A percentile compares a stretch with the other conserved stretches of the same genome.
Evolutionary conservation across 2,329 filamentous ascomycete genomes (phyloP).

Genomic region (Penicillium sp.): DNA sequence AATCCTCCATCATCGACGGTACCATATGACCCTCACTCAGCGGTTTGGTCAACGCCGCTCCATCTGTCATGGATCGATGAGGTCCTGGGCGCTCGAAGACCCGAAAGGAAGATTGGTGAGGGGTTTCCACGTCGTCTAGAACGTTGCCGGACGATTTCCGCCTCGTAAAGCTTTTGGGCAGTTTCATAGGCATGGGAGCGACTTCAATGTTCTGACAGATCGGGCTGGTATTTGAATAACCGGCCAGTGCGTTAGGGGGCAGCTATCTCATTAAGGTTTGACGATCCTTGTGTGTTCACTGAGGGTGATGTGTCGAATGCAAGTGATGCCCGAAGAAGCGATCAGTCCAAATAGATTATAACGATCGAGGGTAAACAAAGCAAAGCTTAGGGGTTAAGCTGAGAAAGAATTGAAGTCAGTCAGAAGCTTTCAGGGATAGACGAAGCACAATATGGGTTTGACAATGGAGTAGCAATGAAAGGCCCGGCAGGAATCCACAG

Average conservation of each 20-base stretch:
- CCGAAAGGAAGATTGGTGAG: constrained; percentile 48
- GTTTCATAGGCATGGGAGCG: constrained; percentile 52
- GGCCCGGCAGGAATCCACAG: constrained; percentile 22
- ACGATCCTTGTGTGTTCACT: constrained; percentile 1
- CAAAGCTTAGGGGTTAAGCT: constrained; percentile 12
- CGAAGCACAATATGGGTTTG: constrained; percentile 13
- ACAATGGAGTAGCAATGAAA: constrained; percentile 20
- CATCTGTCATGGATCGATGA: constrained; percentile 44
- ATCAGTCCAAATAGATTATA: constrained; percentile 12
- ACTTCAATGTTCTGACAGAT: not conserved
- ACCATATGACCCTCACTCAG: constrained; percentile 34
- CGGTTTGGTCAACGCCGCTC: constrained; percentile 34
- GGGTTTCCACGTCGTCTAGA: constrained; percentile 47
- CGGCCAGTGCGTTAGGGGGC: not conserved
- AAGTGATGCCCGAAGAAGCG: constrained; percentile 10
- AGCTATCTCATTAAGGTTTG: constrained; percentile 14
- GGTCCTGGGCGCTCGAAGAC: constrained; percentile 52
- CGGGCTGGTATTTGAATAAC: not conserved
- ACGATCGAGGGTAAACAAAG: not conserved
- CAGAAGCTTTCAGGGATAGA: constrained; percentile 21
- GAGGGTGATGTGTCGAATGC: constrained; percentile 22
- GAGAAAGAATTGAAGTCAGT: constrained; percentile 12
- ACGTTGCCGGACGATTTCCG: constrained; percentile 56
- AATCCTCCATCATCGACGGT: constrained; percentile 38
- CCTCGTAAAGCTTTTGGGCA: constrained; percentile 53